Percentiles rank a stretch among this genome's conserved stretches.
Evolutionary conservation across 495 filamentous ascomycete species (phyloP).

Genomic region (Penicillium alfredii): DNA sequence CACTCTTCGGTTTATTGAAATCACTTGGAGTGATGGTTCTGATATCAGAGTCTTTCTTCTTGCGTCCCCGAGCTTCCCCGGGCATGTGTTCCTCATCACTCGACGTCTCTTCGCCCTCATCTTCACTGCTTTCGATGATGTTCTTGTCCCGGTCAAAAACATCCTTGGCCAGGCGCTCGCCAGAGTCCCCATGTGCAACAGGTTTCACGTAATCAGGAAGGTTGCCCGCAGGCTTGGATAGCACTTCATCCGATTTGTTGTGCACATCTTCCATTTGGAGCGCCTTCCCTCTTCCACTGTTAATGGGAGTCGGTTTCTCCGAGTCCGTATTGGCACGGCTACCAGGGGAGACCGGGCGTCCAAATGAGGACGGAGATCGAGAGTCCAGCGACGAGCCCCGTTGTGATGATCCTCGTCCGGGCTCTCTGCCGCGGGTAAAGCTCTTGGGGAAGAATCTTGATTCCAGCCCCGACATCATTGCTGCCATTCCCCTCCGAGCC

Average conservation of each 20-base stretch:
- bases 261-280: constrained; percentile 56
- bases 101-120: constrained; percentile 41
- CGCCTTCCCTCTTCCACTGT: constrained; percentile 44
- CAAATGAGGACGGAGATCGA: constrained; percentile 52
- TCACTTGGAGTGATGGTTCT: constrained; percentile 17
- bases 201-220: constrained; percentile 45
- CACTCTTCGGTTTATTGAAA: constrained; percentile 12
- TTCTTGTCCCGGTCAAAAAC: constrained; percentile 56
- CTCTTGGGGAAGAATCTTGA: constrained; percentile 30
- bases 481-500: constrained; percentile 29
- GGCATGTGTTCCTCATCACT: constrained; percentile 40
- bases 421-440: constrained; percentile 36
- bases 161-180: constrained; percentile 67
- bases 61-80: constrained; percentile 31
- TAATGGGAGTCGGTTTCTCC: constrained; percentile 25
- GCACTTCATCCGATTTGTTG: constrained; percentile 58
- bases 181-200: constrained; percentile 29
- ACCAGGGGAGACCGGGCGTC: constrained; percentile 55
- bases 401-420: constrained; percentile 42
- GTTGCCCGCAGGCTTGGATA: constrained; percentile 49
- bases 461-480: constrained; percentile 38
- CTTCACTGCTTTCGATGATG: constrained; percentile 47
- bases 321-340: constrained; percentile 37
- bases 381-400: constrained; percentile 51
- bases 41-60: constrained; percentile 21